Base-by-base conservation (phyloP, 148 eudicot species). In the Rhododendron kiyosumense region DNA sequence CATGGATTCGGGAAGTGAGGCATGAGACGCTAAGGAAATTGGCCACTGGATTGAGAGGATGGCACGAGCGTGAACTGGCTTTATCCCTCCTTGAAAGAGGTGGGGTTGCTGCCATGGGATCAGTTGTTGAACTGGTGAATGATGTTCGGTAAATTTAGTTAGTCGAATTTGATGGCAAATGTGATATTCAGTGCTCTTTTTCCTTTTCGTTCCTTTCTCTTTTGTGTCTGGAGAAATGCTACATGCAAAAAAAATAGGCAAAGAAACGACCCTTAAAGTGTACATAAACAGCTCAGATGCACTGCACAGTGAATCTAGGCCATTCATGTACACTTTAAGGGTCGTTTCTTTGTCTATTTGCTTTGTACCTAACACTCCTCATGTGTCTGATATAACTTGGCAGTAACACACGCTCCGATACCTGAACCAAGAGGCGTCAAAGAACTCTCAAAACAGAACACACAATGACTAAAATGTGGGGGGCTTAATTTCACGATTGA, bases 51-150 rank as follows among this genome's bases (percentile, higher is more conserved):
- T 88, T 88, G 84, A 85, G 87, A 85, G 86, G 74, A 45, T 88
- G 87, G 87, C 87, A 83, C 79, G 89, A 88, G 86, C 63, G 65
- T 85, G 89, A 88, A 65, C 79, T 88, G 79, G 89, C 89, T 78
- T 65, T 85, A 63, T 79, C 87, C 67, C 76, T 88, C 43, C 89
- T 88, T 28, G 89, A 88, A 61, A 88, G 89, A 63, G 89, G 89
- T 49, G 89, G 89, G 67, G 74, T 65, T 82, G 85, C 85, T 82
- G 86, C 89, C 65, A 88, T 85, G 75, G 81, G 84, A 11, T 85
- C 85, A 41, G 74, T 88, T 57, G 74, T 78, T 24, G 79, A 85
- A 85, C 57, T 86, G 46, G 18, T 81, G 61, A 86, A 81, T 52
- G 81, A 57, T 5, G 7, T 18, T 57, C n/a, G 18, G 7, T 57